A percentile compares a stretch with the other conserved stretches of the same genome.
These are phyloP conservation scores for Ceratocystis cubensis DNA, from an alignment of 2,329 filamentous ascomycete species.

Conservation along the genomic window DNA sequence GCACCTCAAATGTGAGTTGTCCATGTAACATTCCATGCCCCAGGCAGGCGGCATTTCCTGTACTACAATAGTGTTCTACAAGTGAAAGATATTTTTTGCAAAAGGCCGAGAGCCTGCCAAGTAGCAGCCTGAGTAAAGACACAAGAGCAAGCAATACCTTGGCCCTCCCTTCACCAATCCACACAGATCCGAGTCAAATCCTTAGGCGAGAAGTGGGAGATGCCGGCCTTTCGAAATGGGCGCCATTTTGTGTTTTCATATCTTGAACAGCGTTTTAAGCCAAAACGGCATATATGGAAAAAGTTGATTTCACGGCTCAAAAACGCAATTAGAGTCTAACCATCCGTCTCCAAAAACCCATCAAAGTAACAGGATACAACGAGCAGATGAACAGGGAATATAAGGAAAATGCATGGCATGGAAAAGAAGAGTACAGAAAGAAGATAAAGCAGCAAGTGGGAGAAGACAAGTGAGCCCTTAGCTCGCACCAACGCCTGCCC, in stretches of 20 bases:
- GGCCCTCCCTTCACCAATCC: neutral
- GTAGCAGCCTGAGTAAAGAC: neutral
- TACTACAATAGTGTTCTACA: neutral
- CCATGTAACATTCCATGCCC: neutral
- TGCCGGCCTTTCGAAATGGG: neutral
- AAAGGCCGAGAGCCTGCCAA: neutral
- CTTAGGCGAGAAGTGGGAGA: neutral
- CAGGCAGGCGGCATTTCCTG: neutral
- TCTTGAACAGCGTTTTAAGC: constrained; percentile 22
- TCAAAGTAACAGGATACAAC: constrained; percentile 11
- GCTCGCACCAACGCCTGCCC: constrained; percentile 7
- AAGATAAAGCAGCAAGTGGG: constrained; percentile 4
- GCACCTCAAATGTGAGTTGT: neutral
- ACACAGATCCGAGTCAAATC: neutral
- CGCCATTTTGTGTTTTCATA: neutral
- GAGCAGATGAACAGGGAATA: constrained; percentile 12
- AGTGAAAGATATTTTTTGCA: neutral
- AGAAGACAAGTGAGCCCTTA: constrained; percentile 7
- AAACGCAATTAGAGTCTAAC: constrained; percentile 16
- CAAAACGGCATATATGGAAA: constrained; percentile 10
- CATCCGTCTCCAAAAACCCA: constrained; percentile 12
- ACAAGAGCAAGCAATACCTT: neutral
- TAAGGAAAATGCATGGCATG: constrained; percentile 12
- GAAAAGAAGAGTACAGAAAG: constrained; percentile 13
- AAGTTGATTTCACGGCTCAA: constrained; percentile 14